Conservation (phyloP, 139 green algal genomes). For the Tetradesmus lagerheimii region DNA sequence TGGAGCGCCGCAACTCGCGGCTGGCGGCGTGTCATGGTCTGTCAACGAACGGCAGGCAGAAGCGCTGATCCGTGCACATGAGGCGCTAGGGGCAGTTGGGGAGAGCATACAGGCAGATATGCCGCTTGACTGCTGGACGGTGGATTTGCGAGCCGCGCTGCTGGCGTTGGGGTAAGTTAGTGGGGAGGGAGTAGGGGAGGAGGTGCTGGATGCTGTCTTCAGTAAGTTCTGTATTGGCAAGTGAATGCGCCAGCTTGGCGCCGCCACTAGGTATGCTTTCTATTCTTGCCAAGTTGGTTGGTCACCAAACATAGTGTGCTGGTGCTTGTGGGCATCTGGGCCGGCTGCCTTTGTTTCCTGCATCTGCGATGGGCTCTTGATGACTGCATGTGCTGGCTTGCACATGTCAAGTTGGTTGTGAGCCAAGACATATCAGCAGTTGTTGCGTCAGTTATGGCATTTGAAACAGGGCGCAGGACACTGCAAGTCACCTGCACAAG, state of each 20-base stretch:
- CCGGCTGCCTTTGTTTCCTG: no score
- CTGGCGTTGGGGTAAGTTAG: slow-evolving; percentile 93
- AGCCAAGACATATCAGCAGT: no score
- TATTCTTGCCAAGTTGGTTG: no score
- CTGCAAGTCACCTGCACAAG: not conserved
- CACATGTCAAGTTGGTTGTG: no score
- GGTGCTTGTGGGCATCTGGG: no score
- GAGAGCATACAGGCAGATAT: slow-evolving; percentile 75
- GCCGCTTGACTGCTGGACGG: slow-evolving; percentile 97
- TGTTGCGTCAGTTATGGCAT: no score
- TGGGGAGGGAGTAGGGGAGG: slow-evolving; percentile 87
- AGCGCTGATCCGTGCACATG: slow-evolving; percentile 79
- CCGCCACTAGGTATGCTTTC: no score
- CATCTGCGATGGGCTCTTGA: no score
- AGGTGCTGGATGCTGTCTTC: slow-evolving; percentile 95
- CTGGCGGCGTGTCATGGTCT: slow-evolving; percentile 85
- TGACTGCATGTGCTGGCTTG: no score
- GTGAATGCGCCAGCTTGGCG: slow-evolving; percentile 46
- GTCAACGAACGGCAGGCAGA: slow-evolving; percentile 95
- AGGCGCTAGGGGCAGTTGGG: slow-evolving; percentile 64
- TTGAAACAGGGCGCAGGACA: not conserved
- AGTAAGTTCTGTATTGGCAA: slow-evolving; percentile 62
- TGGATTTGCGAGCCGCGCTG: slow-evolving; percentile 90
- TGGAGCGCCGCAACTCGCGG: slow-evolving; percentile 61
- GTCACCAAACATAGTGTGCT: no score